Evolutionary conservation across 495 filamentous ascomycete species (phyloP).

Genomic region (Penicillium arizonense): DNA sequence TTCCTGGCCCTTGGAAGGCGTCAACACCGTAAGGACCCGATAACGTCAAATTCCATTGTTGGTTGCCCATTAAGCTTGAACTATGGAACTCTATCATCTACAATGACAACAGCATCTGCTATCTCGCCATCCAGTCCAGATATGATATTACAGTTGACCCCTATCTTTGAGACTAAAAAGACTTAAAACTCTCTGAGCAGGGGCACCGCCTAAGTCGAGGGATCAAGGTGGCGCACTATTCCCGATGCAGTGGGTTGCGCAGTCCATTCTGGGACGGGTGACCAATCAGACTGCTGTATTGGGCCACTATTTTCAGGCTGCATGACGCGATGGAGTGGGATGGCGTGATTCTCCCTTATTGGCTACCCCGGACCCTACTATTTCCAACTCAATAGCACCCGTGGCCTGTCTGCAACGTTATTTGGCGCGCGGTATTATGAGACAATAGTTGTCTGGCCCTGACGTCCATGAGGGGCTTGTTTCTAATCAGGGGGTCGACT

Average conservation of each 20-base stretch:
- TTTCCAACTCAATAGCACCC: too few species aligned
- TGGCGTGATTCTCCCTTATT: slow-evolving; percentile 35
- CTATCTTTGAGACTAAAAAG: not conserved
- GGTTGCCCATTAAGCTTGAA: not conserved
- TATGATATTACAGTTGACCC: not conserved
- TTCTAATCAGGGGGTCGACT: not conserved
- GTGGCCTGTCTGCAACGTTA: slow-evolving; percentile 4
- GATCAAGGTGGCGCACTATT: slow-evolving; percentile 35
- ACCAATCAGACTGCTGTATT: slow-evolving; percentile 26
- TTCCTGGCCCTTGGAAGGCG: slow-evolving; percentile 22
- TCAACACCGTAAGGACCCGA: not conserved
- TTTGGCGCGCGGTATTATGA: slow-evolving; percentile 18
- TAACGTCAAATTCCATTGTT: slow-evolving; percentile 1
- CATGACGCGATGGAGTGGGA: slow-evolving; percentile 39
- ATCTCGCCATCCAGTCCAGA: not conserved
- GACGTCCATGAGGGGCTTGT: not conserved
- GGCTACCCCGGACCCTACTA: slow-evolving; percentile 4
- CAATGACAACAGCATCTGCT: not conserved
- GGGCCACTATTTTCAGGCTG: slow-evolving; percentile 35
- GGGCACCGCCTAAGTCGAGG: slow-evolving; percentile 24
- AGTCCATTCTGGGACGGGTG: slow-evolving; percentile 21
- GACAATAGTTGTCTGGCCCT: slow-evolving; percentile 6
- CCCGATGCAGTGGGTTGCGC: slow-evolving; percentile 27
- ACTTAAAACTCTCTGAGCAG: slow-evolving; percentile 1
- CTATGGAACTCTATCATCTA: not conserved